These are phyloP conservation scores for Tilletia walkeri DNA, from an alignment of 1,284 basidiomycete species.

Conservation along the genomic window DNA sequence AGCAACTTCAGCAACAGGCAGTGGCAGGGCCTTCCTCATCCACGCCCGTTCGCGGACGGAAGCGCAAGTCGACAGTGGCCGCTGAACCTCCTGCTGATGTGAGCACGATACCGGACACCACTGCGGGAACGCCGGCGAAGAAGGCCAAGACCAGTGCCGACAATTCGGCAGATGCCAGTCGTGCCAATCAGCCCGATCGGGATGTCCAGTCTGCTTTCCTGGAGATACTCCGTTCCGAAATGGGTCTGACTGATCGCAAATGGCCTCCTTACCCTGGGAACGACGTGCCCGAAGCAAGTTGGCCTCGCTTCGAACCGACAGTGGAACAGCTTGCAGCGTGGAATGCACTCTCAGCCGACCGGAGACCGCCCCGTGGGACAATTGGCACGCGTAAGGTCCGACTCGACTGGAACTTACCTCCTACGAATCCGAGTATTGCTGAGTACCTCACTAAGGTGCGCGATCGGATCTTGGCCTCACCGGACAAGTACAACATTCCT, in stretches of 20 bases:
- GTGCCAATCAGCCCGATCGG: constrained; percentile 8
- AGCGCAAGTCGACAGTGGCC: constrained; percentile 5
- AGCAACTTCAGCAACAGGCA: not conserved
- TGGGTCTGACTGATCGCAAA: constrained; percentile 4
- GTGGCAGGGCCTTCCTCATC: constrained; percentile 1
- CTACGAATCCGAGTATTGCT: not conserved
- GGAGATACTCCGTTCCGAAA: constrained; percentile 1
- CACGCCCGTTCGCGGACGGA: not conserved
- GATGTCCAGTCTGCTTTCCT: not conserved
- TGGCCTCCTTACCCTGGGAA: constrained; percentile 3
- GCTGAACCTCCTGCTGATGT: not conserved
- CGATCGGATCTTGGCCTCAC: not conserved
- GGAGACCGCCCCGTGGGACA: not conserved
- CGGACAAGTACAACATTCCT: not conserved
- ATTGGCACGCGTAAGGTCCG: constrained; percentile 2
- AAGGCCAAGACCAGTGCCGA: not conserved
- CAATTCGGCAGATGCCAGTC: not conserved
- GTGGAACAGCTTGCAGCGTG: not conserved
- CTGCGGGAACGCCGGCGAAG: not conserved
- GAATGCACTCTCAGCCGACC: not conserved
- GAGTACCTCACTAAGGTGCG: not conserved
- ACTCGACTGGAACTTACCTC: not conserved
- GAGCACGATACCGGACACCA: not conserved
- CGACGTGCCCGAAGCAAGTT: not conserved
- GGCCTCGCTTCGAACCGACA: constrained; percentile 10